Evolutionary conservation across 2,329 filamentous ascomycete genomes (phyloP).

Genomic region (Botrytis medusae): DNA sequence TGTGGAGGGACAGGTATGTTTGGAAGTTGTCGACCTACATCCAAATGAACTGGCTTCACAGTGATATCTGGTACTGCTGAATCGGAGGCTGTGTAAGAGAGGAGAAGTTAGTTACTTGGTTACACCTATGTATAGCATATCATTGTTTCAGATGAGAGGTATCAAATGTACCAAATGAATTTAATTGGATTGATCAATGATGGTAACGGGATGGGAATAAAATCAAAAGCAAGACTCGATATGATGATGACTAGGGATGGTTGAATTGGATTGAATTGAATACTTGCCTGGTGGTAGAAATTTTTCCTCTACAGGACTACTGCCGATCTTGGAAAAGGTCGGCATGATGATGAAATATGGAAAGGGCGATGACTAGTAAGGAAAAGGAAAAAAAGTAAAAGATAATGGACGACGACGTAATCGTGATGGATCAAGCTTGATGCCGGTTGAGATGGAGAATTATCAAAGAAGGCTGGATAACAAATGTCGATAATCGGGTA

Average conservation of each 20-base stretch:
- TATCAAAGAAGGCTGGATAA: background rate
- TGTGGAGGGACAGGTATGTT: constrained; percentile 49
- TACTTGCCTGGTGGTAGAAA: background rate
- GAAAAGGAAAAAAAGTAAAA: background rate
- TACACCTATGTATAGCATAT: background rate
- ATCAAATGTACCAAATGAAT: background rate
- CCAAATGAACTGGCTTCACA: background rate
- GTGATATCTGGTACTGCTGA: background rate
- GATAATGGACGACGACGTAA: background rate
- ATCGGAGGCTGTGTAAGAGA: background rate
- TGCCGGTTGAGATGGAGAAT: background rate
- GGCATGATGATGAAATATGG: background rate
- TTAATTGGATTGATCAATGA: background rate
- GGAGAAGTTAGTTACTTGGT: background rate
- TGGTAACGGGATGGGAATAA: background rate
- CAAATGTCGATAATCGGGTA: background rate
- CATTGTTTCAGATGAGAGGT: background rate
- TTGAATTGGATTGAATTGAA: background rate
- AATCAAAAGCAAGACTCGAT: background rate
- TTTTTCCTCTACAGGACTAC: background rate
- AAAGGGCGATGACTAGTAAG: background rate
- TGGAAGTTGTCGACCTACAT: background rate
- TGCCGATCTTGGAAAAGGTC: background rate
- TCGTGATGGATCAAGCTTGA: background rate
- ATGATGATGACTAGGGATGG: background rate